Conservation (phyloP, 2,329 filamentous ascomycete genomes). For the Stagonosporopsis cucurbitacearum region DNA sequence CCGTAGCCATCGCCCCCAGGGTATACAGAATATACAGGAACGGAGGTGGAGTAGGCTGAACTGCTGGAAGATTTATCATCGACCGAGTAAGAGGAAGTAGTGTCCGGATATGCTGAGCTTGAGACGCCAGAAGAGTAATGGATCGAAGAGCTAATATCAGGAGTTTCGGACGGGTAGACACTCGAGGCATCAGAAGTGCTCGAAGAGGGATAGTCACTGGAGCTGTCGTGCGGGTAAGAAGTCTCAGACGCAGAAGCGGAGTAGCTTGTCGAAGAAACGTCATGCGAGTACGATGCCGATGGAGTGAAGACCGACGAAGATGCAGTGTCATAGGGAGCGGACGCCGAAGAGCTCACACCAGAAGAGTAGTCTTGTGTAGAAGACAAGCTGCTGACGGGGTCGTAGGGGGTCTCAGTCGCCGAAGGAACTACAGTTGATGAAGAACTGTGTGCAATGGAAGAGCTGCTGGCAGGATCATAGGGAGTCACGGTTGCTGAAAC, state of each 20-base stretch:
- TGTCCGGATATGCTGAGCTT: conserved; percentile 9
- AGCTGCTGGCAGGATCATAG: not conserved
- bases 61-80: conserved; percentile 2
- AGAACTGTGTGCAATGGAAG: not conserved
- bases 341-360: not conserved
- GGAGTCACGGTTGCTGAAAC: not conserved
- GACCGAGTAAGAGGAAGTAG: conserved; percentile 1
- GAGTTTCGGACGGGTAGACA: conserved; percentile 1
- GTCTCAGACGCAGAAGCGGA: conserved; percentile 5
- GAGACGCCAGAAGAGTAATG: conserved; percentile 2
- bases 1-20: conserved; percentile 3
- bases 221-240: not conserved
- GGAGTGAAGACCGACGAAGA: not conserved
- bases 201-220: conserved; percentile 1
- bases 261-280: not conserved
- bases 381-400: not conserved
- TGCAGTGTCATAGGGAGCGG: not conserved
- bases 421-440: not conserved
- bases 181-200: conserved; percentile 2
- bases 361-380: not conserved
- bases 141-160: not conserved
- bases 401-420: not conserved
- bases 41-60: conserved; percentile 13
- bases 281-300: conserved; percentile 4
- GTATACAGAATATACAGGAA: conserved; percentile 12